A percentile compares a stretch with the other conserved stretches of the same genome.
phyloP scores from a whole-genome alignment of 176 grass and related monocot genomes.

The Raddia guianensis region DNA sequence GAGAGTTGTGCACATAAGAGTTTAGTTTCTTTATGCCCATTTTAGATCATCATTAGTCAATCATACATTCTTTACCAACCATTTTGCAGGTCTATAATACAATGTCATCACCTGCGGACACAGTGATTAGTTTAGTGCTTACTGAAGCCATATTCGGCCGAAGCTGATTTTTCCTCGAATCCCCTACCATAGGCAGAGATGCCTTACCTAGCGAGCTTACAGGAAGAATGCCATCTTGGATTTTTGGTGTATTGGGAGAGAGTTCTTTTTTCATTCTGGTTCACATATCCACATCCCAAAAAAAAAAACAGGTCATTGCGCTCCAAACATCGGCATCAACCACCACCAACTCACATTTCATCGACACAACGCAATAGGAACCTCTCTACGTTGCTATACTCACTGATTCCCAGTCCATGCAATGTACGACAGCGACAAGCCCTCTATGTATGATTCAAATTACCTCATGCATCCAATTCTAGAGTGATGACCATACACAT shows the following conservation, averaged over 20 bases:
- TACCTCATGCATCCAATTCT: not conserved
- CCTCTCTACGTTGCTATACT: not conserved
- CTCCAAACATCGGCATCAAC: conserved; percentile 39
- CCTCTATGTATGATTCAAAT: not conserved
- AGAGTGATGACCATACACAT: not conserved
- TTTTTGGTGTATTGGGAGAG: not conserved
- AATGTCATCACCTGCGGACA: not conserved
- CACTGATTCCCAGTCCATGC: not conserved
- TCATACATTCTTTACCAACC: not conserved
- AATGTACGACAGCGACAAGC: not conserved
- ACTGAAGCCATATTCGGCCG: not conserved
- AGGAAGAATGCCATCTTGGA: not conserved
- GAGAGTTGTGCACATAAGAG: conserved; percentile 19
- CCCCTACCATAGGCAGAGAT: not conserved
- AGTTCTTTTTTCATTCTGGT: conserved; percentile 34
- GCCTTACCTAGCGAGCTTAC: not conserved
- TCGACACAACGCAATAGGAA: not conserved
- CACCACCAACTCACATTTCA: conserved; percentile 11
- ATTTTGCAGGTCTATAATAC: conserved; percentile 2
- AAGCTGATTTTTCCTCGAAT: not conserved
- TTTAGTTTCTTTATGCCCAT: not conserved
- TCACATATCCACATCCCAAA: conserved; percentile 38
- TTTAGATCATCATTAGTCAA: not conserved
- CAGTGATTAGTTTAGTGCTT: not conserved
- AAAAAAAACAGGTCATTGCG: not conserved